Percentiles rank a stretch among this genome's conserved stretches.
Conservation (phyloP, 208 protist genomes). For the Blastocrithidia nonstop region DNA sequence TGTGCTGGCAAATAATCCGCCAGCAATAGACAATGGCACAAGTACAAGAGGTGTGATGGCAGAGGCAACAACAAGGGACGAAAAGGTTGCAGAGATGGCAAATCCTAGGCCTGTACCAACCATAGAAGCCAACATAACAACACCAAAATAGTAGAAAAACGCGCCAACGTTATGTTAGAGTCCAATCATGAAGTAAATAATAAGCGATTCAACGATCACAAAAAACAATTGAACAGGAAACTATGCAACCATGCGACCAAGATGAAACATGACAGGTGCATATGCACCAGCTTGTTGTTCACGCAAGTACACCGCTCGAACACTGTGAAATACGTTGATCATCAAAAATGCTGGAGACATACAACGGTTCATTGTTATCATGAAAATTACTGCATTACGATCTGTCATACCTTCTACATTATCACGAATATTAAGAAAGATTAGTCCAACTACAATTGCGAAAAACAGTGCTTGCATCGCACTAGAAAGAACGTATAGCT, state of each 20-base stretch:
- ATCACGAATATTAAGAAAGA: conserved; percentile 43
- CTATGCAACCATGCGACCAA: conserved; percentile 22
- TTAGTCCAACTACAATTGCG: conserved; percentile 36
- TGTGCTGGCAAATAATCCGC: conserved; percentile 50
- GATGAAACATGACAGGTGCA: conserved; percentile 36
- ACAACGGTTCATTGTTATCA: conserved; percentile 34
- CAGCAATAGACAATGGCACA: conserved; percentile 37
- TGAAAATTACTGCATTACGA: conserved; percentile 49
- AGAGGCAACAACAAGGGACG: conserved; percentile 17
- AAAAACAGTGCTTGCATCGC: conserved; percentile 45
- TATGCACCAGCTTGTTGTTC: conserved; percentile 60
- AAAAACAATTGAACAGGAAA: conserved; percentile 31
- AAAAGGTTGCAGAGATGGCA: conserved; percentile 21
- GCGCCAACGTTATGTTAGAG: conserved; percentile 15
- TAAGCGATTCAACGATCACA: conserved; percentile 17
- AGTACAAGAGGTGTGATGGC: conserved; percentile 36
- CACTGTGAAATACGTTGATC: conserved; percentile 28
- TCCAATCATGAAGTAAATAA: conserved; percentile 52
- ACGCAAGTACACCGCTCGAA: conserved; percentile 33
- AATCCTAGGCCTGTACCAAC: conserved; percentile 41
- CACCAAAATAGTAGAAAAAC: conserved; percentile 53
- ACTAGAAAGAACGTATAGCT: conserved; percentile 23
- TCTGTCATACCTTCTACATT: conserved; percentile 39
- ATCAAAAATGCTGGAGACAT: conserved; percentile 39
- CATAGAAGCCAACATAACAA: conserved; percentile 22